These are phyloP conservation scores for Hypomyces rosellus DNA, from an alignment of 2,329 filamentous ascomycete genomes.

Conservation along the genomic window DNA sequence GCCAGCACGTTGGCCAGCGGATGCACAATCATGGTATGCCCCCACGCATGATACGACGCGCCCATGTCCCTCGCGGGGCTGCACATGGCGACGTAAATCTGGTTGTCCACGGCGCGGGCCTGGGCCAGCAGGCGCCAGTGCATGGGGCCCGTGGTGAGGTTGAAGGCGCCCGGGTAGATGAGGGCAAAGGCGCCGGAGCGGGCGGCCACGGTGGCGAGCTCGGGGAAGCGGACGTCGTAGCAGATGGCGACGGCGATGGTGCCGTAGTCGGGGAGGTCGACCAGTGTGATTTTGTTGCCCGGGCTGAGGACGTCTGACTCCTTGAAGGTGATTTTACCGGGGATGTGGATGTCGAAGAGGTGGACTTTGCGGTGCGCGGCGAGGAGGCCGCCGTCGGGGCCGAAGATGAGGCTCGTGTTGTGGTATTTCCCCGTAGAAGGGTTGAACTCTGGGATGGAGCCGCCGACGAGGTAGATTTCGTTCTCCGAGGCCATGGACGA, in stretches of 20 bases:
- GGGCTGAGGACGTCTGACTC: slow-evolving; percentile 86
- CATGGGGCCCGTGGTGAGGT: slow-evolving; percentile 82
- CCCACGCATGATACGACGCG: slow-evolving; percentile 82
- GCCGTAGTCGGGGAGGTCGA: slow-evolving; percentile 85
- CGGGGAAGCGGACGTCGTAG: slow-evolving; percentile 96
- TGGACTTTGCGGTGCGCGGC: slow-evolving; percentile 89
- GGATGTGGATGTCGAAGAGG: slow-evolving; percentile 96
- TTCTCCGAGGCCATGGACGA: slow-evolving; percentile 73
- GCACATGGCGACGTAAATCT: slow-evolving; percentile 88
- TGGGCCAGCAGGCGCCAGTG: slow-evolving; percentile 85
- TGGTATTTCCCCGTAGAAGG: slow-evolving; percentile 59
- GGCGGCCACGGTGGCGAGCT: slow-evolving; percentile 83
- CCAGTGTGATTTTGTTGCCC: slow-evolving; percentile 76
- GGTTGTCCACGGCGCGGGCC: slow-evolving; percentile 85
- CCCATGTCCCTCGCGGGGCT: slow-evolving; percentile 76
- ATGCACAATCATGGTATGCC: slow-evolving; percentile 82
- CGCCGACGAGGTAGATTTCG: slow-evolving; percentile 76
- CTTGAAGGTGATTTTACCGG: slow-evolving; percentile 84
- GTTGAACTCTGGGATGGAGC: slow-evolving; percentile 83
- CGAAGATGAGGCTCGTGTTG: slow-evolving; percentile 86
- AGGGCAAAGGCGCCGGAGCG: slow-evolving; percentile 81
- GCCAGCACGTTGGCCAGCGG: slow-evolving; percentile 78
- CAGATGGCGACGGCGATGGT: slow-evolving; percentile 86
- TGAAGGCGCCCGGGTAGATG: slow-evolving; percentile 95
- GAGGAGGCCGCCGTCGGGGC: slow-evolving; percentile 70